Evolutionary conservation across 441 rosid genomes (phyloP).

Genomic region (Bruguiera hainesii): DNA sequence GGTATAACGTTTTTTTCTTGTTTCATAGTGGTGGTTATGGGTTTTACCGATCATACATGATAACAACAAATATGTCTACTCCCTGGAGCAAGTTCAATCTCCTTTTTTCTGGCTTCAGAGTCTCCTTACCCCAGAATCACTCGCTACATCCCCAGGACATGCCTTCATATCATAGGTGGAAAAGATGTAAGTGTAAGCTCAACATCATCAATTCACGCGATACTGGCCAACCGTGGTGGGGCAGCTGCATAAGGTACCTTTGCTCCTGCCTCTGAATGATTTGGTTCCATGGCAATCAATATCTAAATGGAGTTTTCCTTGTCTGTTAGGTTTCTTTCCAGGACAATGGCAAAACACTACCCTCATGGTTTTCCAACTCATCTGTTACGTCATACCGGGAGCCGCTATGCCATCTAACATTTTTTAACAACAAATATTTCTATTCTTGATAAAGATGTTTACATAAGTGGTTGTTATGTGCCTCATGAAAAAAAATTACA

Average conservation of each 20-base stretch:
- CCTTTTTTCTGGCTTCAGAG: conserved; percentile 66
- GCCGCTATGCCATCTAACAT: conserved; percentile 41
- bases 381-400: conserved; percentile 60
- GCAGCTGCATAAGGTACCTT: conserved; percentile 54
- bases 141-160: too few relatives aligned
- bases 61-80: conserved; percentile 22
- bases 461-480: too few relatives aligned
- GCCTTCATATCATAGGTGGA: conserved; percentile 33
- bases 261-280: conserved; percentile 43
- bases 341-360: conserved; percentile 34
- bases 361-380: conserved; percentile 50
- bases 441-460: conserved; percentile 20
- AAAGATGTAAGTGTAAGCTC: conserved; percentile 21
- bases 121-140: conserved; percentile 54
- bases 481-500: too few relatives aligned
- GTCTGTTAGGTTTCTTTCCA: conserved; percentile 45
- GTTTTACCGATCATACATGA: background rate
- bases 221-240: conserved; percentile 35
- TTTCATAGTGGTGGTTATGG: conserved; percentile 10
- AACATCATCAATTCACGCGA: conserved; percentile 11
- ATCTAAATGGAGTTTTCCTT: conserved; percentile 9
- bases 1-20: conserved; percentile 36
- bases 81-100: conserved; percentile 69
- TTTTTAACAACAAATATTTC: conserved; percentile 36
- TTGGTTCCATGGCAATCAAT: conserved; percentile 5